Evolutionary conservation across 2,329 filamentous ascomycete genomes (phyloP), one percentile per base, ranked within the genome.

Genomic region (Geoglossum cookeanum): DNA sequence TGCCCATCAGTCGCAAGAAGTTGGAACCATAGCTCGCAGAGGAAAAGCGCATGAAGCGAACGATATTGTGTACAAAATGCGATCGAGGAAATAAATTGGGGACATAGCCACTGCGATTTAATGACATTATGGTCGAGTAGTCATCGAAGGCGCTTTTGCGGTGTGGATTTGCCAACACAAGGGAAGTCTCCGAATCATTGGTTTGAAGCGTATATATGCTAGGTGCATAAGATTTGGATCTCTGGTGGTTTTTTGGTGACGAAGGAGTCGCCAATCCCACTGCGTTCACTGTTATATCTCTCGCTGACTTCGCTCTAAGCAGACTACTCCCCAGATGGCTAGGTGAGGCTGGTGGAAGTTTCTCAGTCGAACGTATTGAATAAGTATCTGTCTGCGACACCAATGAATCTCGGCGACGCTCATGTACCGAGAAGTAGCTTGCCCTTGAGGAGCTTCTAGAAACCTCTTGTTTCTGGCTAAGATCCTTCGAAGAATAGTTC

Each of bases 311-410:
- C 6, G 68, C 64, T 59, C 65, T 67, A 9, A 67, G 55, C 7
- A 69, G 61, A 17, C 68, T 65, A 27, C 62, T 65, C n/a, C 65
- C 62, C 4, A 65, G 64, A 2, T 65, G 59, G 6, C 61, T 68
- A 0, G 76, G 75, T 0, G 78, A 77, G 17, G 71, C 69, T 0
- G 74, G 71, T 9, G 71, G 67, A 5, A 70, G 66, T 48, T 69
- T 70, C 17, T 75, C 71, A 17, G 70, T 64, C 0, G 75, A 72
- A 56, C 75, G 72, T 29, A 79, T 67, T 0, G 78, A 77, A 58
- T 75, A 77, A 0, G 75, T 74, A 57, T 80, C 78, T 1, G 77
- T 77, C 55, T 77, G 71, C 0, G 79, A 80, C 3, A 79, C 70
- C 11, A 79, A 65, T 0, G 78, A 81, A 60, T 77, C 74, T 27